These are phyloP conservation scores for Dactylellina cionopaga DNA, from an alignment of 2,329 filamentous ascomycete genomes.

Conservation along the genomic window DNA sequence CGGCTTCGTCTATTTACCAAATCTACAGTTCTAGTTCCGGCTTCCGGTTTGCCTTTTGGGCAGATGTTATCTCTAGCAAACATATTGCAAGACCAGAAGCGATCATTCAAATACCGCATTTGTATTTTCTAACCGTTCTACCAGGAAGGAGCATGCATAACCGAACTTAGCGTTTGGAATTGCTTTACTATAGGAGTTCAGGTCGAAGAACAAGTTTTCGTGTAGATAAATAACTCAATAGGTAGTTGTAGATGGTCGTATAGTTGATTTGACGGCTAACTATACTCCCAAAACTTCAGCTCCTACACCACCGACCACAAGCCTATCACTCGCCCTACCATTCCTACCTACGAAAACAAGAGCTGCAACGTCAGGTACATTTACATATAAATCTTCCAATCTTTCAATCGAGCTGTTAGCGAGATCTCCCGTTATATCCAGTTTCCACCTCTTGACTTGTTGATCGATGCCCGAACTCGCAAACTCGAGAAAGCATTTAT, in stretches of 20 bases:
- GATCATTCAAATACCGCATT: too few relatives aligned
- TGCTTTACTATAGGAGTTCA: too few relatives aligned
- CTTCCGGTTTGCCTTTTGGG: too few relatives aligned
- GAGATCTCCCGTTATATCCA: slow-evolving; percentile 9
- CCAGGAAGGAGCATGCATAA: too few relatives aligned
- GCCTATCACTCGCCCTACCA: background rate
- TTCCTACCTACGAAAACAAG: slow-evolving; percentile 1
- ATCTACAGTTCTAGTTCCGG: too few relatives aligned
- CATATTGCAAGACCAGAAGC: too few relatives aligned
- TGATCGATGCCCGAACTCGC: slow-evolving; percentile 43
- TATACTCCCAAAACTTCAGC: slow-evolving; percentile 41
- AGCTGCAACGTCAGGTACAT: slow-evolving; percentile 41
- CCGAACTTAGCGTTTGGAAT: too few relatives aligned
- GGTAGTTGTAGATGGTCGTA: slow-evolving; percentile 49
- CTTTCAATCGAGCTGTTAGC: background rate
- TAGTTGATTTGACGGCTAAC: slow-evolving; percentile 40
- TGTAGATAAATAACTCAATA: too few relatives aligned
- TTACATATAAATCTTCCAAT: slow-evolving; percentile 39
- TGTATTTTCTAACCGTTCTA: too few relatives aligned
- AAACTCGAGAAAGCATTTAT: slow-evolving; percentile 10
- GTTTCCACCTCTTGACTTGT: slow-evolving; percentile 43
- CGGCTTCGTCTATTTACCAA: too few relatives aligned
- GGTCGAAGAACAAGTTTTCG: too few relatives aligned
- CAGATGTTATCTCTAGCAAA: too few relatives aligned
- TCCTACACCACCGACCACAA: slow-evolving; percentile 42